Conservation (phyloP, 1,139 yeast genomes). For the Suhomyces chickasaworum region DNA sequence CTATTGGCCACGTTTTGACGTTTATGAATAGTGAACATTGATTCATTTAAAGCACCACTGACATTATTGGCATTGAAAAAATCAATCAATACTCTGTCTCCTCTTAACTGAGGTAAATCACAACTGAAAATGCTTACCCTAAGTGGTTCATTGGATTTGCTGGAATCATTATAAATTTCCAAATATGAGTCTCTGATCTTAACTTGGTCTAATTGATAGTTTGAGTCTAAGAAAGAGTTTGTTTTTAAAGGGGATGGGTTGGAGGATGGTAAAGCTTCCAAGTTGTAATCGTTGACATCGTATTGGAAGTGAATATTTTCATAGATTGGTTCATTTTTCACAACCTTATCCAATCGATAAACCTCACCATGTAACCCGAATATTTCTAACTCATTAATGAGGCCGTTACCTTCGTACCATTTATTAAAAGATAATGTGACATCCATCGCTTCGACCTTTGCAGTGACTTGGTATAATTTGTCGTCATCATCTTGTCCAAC, state of each 20-base stretch:
- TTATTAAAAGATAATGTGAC: conserved; percentile 63
- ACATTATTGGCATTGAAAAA: conserved; percentile 69
- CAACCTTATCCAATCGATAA: conserved; percentile 16
- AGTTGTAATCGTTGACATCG: conserved; percentile 33
- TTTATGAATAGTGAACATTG: conserved; percentile 74
- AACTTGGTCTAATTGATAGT: conserved; percentile 53
- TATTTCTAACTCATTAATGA: conserved; percentile 62
- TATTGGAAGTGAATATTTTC: conserved; percentile 38
- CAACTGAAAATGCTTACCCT: conserved; percentile 63
- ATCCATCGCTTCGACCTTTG: conserved; percentile 56
- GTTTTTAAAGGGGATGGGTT: conserved; percentile 3
- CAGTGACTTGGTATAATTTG: conserved; percentile 27
- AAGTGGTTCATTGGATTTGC: conserved; percentile 36
- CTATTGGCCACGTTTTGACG: conserved; percentile 34
- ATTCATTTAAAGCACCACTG: conserved; percentile 71
- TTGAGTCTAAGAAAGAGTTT: conserved; percentile 30
- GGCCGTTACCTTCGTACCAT: conserved; percentile 71
- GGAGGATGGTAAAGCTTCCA: conserved; percentile 18
- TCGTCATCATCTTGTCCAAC: conserved; percentile 11
- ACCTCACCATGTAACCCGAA: conserved; percentile 62
- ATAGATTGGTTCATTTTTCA: conserved; percentile 12
- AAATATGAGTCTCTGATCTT: conserved; percentile 58
- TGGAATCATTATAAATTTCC: conserved; percentile 41
- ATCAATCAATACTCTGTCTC: conserved; percentile 61
- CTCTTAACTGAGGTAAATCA: conserved; percentile 61